phyloP scores from a whole-genome alignment of 306 rosid genomes.

The Fagus crenata region DNA sequence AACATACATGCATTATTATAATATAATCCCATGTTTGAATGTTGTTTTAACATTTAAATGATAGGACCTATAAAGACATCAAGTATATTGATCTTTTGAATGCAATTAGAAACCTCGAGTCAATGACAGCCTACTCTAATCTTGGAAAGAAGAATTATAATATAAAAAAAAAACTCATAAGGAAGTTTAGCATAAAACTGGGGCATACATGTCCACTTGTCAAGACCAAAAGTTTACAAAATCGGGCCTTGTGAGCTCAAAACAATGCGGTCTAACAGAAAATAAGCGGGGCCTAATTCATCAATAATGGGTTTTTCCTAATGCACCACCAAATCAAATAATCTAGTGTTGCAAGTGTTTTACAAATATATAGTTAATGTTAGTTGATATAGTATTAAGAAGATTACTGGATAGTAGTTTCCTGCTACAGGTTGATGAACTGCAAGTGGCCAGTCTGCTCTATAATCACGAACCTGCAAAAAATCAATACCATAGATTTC shows the following conservation, averaged over 20 bases:
- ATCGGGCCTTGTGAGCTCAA: neutral
- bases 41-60: too few relatives aligned
- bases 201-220: neutral
- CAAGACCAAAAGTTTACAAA: neutral
- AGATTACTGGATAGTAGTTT: slow-evolving; percentile 87
- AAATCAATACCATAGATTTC: slow-evolving; percentile 19
- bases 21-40: too few relatives aligned
- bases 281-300: too few relatives aligned
- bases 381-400: neutral
- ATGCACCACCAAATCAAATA: neutral
- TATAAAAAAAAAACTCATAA: neutral
- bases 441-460: slow-evolving; percentile 77
- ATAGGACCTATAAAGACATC: too few relatives aligned
- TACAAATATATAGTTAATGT: neutral
- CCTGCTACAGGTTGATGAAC: slow-evolving; percentile 88
- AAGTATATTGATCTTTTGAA: neutral
- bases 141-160: neutral
- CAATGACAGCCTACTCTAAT: neutral
- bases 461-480: slow-evolving; percentile 70
- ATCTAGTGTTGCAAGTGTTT: neutral
- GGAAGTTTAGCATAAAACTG: neutral
- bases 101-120: neutral
- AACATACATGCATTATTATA: neutral
- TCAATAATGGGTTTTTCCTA: too few relatives aligned
- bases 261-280: neutral